phyloP scores from a whole-genome alignment of 225 moss, liverwort and hornwort species.

The Sphagnum contortum region DNA sequence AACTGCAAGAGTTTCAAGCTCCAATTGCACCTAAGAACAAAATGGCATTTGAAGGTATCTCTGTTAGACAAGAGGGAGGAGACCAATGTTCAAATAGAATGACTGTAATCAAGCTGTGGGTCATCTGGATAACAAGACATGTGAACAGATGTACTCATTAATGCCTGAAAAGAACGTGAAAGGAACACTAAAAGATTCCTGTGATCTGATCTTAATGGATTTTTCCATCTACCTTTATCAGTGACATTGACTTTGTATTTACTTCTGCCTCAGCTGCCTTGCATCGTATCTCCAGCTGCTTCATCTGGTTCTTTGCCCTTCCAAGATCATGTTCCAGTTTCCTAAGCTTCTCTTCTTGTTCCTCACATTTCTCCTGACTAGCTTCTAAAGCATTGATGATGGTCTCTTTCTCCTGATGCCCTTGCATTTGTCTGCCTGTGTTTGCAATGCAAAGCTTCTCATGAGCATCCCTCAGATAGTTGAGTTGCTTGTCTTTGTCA shows the following conservation, averaged over 20 bases:
- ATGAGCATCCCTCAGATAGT: slow-evolving; percentile 36
- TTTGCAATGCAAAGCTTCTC: slow-evolving; percentile 42
- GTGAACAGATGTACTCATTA: no score
- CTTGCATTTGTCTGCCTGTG: slow-evolving; percentile 35
- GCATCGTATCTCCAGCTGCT: slow-evolving; percentile 32
- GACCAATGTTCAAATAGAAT: no score
- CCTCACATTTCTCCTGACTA: slow-evolving; percentile 34
- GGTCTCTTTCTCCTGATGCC: slow-evolving; percentile 44
- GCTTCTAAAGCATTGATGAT: slow-evolving; percentile 45
- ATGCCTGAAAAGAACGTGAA: neutral
- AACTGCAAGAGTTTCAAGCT: slow-evolving; percentile 28
- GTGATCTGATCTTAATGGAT: no score
- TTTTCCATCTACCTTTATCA: slow-evolving; percentile 19
- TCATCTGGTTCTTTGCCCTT: slow-evolving; percentile 25
- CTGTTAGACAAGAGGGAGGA: no score
- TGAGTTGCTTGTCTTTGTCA: slow-evolving; percentile 43
- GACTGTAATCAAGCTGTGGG: no score
- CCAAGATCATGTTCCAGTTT: slow-evolving; percentile 42
- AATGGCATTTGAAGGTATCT: no score
- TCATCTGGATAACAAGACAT: no score
- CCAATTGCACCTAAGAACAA: slow-evolving; percentile 33
- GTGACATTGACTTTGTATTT: slow-evolving; percentile 26
- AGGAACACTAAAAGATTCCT: neutral
- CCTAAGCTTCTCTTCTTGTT: slow-evolving; percentile 31
- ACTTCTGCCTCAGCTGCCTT: slow-evolving; percentile 43